phyloP scores from a whole-genome alignment of 73 alveolate species.

The Blepharisma stoltei region DNA sequence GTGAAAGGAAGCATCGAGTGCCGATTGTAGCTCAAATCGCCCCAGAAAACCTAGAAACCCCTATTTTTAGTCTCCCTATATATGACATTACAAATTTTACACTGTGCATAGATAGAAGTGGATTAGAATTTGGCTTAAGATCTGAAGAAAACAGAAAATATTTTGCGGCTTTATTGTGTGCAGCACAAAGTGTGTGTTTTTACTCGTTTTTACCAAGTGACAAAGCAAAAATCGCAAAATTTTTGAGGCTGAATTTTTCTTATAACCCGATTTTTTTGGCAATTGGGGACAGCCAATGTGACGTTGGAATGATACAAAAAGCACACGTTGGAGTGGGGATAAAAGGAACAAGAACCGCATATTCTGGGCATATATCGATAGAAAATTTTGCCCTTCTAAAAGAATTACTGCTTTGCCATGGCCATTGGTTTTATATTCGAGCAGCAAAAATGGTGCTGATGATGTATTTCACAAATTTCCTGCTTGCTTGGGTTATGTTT shows the following conservation, averaged over 20 bases:
- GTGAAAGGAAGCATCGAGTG: neutral
- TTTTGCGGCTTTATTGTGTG: neutral
- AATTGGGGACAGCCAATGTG: constrained; percentile 4
- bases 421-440: constrained; percentile 10
- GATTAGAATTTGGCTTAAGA: neutral
- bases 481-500: too few species aligned
- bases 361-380: neutral
- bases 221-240: constrained; percentile 1
- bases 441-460: neutral
- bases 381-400: neutral
- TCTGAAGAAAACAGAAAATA: constrained; percentile 5
- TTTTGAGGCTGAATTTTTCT: neutral
- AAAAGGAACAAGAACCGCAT: neutral
- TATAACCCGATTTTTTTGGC: neutral
- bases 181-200: constrained; percentile 21
- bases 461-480: neutral
- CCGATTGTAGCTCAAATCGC: neutral
- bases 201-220: neutral
- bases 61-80: too few species aligned
- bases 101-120: neutral
- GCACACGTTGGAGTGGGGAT: constrained; percentile 4
- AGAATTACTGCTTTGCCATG: neutral
- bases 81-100: neutral
- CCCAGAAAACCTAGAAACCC: neutral
- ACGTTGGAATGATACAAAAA: constrained; percentile 18